phyloP scores from a whole-genome alignment of 2,329 filamentous ascomycete species.

The Elsinoe australis region DNA sequence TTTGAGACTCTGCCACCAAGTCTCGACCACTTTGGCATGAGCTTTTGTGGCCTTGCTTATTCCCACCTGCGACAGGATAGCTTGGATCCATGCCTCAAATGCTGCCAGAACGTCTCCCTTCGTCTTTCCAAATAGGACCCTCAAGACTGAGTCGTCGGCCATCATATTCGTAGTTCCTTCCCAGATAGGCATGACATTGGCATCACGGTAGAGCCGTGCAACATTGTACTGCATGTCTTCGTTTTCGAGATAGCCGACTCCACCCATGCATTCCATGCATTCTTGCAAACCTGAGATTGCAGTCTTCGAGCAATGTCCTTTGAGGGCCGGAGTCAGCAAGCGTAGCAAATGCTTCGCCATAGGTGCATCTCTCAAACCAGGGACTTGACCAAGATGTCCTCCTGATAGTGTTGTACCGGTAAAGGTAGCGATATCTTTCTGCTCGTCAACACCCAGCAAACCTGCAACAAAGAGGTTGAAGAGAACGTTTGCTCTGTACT shows the following conservation, averaged over 20 bases:
- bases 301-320: conserved; percentile 50
- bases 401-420: not conserved
- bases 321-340: conserved; percentile 53
- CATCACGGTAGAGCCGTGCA: conserved; percentile 58
- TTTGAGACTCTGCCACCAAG: conserved; percentile 14
- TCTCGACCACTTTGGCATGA: not conserved
- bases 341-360: conserved; percentile 40
- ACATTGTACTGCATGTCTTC: conserved; percentile 59
- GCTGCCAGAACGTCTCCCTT: conserved; percentile 10
- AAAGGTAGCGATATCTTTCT: conserved; percentile 29
- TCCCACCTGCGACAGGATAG: not conserved
- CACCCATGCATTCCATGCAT: conserved; percentile 58
- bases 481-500: conserved; percentile 52
- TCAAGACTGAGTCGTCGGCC: conserved; percentile 42
- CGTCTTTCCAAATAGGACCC: conserved; percentile 8
- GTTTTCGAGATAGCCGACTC: conserved; percentile 57
- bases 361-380: not conserved
- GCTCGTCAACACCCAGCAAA: conserved; percentile 35
- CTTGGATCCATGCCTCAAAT: conserved; percentile 11
- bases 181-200: conserved; percentile 58
- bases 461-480: conserved; percentile 49
- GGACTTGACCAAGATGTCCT: not conserved
- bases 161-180: conserved; percentile 67
- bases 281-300: conserved; percentile 46
- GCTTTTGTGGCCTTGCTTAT: not conserved